Percentiles rank a stretch among this genome's conserved stretches.
Evolutionary conservation across 192 early-diverging fungal species (phyloP).

Genomic region (Coemansia sp.): DNA sequence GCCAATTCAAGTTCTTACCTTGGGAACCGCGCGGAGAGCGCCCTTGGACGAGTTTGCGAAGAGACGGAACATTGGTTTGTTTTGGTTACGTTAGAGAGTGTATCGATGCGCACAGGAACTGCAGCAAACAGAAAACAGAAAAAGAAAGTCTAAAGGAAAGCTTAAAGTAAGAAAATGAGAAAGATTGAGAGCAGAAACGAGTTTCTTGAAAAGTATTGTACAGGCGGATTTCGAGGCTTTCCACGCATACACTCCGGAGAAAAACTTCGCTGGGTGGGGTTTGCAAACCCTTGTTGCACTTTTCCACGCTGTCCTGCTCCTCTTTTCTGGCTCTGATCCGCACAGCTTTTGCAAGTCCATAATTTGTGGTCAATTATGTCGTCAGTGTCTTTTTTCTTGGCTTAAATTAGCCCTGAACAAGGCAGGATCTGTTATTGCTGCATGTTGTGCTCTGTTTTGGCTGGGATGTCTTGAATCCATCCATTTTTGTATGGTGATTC

Average conservation of each 20-base stretch:
- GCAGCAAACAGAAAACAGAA: not conserved
- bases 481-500: not conserved
- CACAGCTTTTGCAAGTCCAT: not conserved
- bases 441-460: too few relatives aligned
- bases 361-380: too few relatives aligned
- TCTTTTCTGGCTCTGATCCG: not conserved
- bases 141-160: not conserved
- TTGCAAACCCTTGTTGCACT: too few relatives aligned
- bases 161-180: not conserved
- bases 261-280: too few relatives aligned
- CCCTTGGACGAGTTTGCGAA: slow-evolving; percentile 52
- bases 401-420: too few relatives aligned
- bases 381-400: too few relatives aligned
- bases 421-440: not conserved
- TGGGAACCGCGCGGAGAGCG: slow-evolving; percentile 42
- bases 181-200: not conserved
- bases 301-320: not conserved
- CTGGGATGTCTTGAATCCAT: not conserved
- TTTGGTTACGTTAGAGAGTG: not conserved
- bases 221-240: not conserved
- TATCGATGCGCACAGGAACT: not conserved
- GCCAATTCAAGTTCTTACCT: slow-evolving; percentile 28
- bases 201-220: too few relatives aligned
- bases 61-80: slow-evolving; percentile 45
- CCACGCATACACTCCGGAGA: too few relatives aligned